Evolutionary conservation across 2,329 filamentous ascomycete genomes (phyloP), one percentile per base, ranked within the genome.

Genomic region (Lachnellula occidentalis): DNA sequence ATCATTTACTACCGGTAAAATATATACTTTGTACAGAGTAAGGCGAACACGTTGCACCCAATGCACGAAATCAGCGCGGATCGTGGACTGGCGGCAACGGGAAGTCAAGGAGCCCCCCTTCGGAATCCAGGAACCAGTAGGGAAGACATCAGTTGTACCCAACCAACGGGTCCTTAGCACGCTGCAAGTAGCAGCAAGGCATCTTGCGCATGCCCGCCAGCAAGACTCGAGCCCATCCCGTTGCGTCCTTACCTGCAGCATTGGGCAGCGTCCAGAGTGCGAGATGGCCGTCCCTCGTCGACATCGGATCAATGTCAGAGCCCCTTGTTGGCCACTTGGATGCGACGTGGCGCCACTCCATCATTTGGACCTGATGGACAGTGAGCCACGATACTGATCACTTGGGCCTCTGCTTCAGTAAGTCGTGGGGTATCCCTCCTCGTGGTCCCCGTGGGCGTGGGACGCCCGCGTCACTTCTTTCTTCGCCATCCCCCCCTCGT

Each of bases 1-100:
- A 58, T 53, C n/a, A n/a, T n/a, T n/a, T n/a, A 27, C 27, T 8
- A 9, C 27, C 27, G 27, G 27, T 7, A 27, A 27, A 27, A 8
- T 8, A 2, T 27, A 27, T 9, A 27, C 27, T 8, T 2, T 27
- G 9, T 9, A 27, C 27, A 27, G 27, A 27, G 27, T 27, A 59
- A 61, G 64, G 66, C 65, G 60, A 63, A 61, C 66, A 68, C 64
- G 66, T 68, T 59, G 66, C 64, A 66, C 36, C 53, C 52, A 55
- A 49, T 60, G 57, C 61, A 61, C 34, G 46, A 53, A 56, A 55
- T 55, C 50, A 55, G 52, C 7, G 27, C 27, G 7, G 27, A 8
- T 27, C 9, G 50, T 50, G 58, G 60, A 49, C 53, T 52, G 43
- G 45, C 50, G 51, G 57, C 48, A 58, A 34, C 48, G 34, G 45